phyloP scores from a whole-genome alignment of 140 eudicot species.

The Ambrosia hybrid region DNA sequence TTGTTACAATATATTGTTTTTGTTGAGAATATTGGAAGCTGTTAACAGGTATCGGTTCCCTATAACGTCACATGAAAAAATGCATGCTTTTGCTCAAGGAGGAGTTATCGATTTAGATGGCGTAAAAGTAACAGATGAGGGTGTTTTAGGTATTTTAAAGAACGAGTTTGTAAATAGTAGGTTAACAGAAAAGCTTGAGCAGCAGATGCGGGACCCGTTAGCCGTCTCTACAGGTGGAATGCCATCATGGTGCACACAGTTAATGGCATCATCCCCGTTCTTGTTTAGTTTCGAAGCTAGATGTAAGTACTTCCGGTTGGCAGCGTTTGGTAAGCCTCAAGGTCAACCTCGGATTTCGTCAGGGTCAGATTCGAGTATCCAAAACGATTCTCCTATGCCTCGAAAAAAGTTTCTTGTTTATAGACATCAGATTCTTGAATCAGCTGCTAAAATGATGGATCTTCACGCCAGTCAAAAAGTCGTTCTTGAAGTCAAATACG shows the following conservation, averaged over 20 bases:
- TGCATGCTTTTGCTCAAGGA: slow-evolving; percentile 65
- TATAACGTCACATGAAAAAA: slow-evolving; percentile 54
- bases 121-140: slow-evolving; percentile 34
- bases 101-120: slow-evolving; percentile 43
- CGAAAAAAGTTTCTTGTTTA: slow-evolving; percentile 79
- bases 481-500: slow-evolving; percentile 77
- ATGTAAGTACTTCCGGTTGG: slow-evolving; percentile 64
- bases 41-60: slow-evolving; percentile 56
- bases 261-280: slow-evolving; percentile 72
- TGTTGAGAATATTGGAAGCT: slow-evolving; percentile 67
- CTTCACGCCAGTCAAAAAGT: slow-evolving; percentile 60
- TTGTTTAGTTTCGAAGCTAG: slow-evolving; percentile 75
- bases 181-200: slow-evolving; percentile 85
- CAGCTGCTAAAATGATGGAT: slow-evolving; percentile 87
- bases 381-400: slow-evolving; percentile 35
- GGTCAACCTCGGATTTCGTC: slow-evolving; percentile 41
- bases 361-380: slow-evolving; percentile 43
- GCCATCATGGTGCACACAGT: slow-evolving; percentile 82
- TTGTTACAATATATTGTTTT: slow-evolving; percentile 46
- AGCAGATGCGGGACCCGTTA: slow-evolving; percentile 84
- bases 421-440: slow-evolving; percentile 67
- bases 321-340: slow-evolving; percentile 60
- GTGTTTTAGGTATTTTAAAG: slow-evolving; percentile 36
- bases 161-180: slow-evolving; percentile 71
- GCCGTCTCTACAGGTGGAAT: slow-evolving; percentile 65